phyloP scores from a whole-genome alignment of 2,329 filamentous ascomycete genomes.

The Atkinsonella hypoxylon region DNA sequence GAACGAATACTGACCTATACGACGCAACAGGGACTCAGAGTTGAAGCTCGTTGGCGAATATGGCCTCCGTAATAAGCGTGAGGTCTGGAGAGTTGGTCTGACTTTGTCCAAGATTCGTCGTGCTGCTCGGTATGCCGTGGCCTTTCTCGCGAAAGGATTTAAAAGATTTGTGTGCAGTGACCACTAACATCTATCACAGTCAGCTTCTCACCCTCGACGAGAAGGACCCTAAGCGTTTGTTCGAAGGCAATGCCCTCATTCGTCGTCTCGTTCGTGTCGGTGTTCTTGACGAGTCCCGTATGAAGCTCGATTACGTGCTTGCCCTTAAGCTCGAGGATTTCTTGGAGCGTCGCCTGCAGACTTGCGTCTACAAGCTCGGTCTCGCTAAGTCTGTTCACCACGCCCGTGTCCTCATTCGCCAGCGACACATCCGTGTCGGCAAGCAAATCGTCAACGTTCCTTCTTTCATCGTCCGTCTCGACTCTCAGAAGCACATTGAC shows the following conservation, averaged over 20 bases:
- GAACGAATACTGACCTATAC: conserved; percentile 54
- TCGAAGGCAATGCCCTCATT: conserved; percentile 99
- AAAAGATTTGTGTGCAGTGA: background rate
- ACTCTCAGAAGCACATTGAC: conserved; percentile 99
- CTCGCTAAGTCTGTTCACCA: conserved; percentile 99
- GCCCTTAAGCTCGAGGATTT: conserved; percentile 99
- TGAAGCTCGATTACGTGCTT: conserved; percentile 99
- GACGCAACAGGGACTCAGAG: conserved; percentile 77
- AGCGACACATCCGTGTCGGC: conserved; percentile 99
- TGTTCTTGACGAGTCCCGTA: conserved; percentile 99
- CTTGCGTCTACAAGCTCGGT: conserved; percentile 99
- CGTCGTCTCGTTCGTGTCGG: conserved; percentile 98
- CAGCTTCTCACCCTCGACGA: conserved; percentile 99
- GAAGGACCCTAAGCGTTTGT: conserved; percentile 99
- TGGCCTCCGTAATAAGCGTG: conserved; percentile 99
- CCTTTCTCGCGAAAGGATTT: background rate
- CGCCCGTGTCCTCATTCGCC: conserved; percentile 98
- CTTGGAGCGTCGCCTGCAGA: conserved; percentile 99
- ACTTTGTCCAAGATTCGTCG: conserved; percentile 99
- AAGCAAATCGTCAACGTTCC: conserved; percentile 99
- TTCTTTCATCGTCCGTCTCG: conserved; percentile 98
- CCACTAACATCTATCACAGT: conserved; percentile 41
- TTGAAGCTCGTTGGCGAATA: conserved; percentile 99
- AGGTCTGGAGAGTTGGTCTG: conserved; percentile 99
- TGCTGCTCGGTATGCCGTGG: conserved; percentile 77